Base-by-base conservation (phyloP, 768 basidiomycete genomes). In the Melanogaster broomeanus region DNA sequence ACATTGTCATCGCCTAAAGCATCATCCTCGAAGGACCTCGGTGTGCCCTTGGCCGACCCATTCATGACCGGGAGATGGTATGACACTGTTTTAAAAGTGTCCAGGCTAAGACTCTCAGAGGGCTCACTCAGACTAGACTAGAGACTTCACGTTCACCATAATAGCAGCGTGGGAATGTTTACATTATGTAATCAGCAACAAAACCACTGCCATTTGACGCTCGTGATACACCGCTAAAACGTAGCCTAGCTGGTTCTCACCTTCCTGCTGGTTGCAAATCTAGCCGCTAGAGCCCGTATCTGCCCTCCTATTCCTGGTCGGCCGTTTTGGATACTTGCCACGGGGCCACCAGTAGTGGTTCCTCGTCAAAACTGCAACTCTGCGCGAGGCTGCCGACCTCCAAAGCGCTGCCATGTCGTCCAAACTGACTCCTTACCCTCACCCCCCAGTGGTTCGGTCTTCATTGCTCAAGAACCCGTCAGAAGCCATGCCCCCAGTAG, bases 401-500 rank as follows among this genome's bases (percentile, higher is more conserved):
- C 58, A 61, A 51, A 62, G 59, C 55, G 52, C 55, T 44, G 60
- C 56, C 66, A 89, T 88, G 88, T 78, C 85, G 67, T 80, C 83
- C 50, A 82, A 74, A 67, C 74, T 88, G 49, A 66, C 72, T 49
- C 71, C 71, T 43, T 90, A 77, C 69, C 57, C 73, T 50, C 63
- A 68, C 34, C 78, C 79, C 42, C 66, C 76, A n/a, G 59, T 69
- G 55, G 73, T 83, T 52, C 80, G 78, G 54, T 87, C 87, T 35
- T 64, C 76, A 51, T 71, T 91, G 49, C 72, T 89, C 63, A 85
- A 81, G 73, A 81, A 74, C 57, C 77, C 78, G 2, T 75, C 87
- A 50, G 86, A 90, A 50, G 52, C 76, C 12, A 77, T 93, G 15
- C 90, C 90, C 8, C 76, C 84, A 19, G 80, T 82, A 16, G 84